Percentiles rank a stretch among this genome's conserved stretches.
phyloP scores from a whole-genome alignment of 2,329 filamentous ascomycete genomes.

The Colletotrichum horii region DNA sequence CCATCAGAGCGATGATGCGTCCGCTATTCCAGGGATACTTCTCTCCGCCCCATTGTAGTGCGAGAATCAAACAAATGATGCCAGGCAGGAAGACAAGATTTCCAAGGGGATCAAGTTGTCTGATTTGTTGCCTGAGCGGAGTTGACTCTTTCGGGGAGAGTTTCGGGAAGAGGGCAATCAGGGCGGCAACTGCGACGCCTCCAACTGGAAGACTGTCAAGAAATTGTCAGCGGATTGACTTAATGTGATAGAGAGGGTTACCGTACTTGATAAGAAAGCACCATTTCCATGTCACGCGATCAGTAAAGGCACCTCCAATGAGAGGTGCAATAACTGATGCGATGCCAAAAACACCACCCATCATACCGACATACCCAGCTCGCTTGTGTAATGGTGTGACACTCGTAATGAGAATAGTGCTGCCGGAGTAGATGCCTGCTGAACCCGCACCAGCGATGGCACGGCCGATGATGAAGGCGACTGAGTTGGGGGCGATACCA shows the following conservation, averaged over 20 bases:
- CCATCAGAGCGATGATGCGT: conserved; percentile 40
- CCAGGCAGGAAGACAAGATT: conserved; percentile 53
- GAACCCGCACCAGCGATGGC: conserved; percentile 56
- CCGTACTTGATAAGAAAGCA: conserved; percentile 43
- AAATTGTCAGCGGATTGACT: background rate
- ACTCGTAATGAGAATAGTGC: conserved; percentile 55
- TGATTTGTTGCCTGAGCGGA: conserved; percentile 33
- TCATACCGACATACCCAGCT: conserved; percentile 39
- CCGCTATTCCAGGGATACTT: conserved; percentile 54
- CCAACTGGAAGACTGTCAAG: background rate
- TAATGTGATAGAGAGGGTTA: background rate
- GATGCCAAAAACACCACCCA: conserved; percentile 49
- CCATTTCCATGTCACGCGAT: conserved; percentile 41
- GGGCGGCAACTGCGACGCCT: background rate
- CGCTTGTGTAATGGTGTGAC: conserved; percentile 34
- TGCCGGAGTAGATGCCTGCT: conserved; percentile 54
- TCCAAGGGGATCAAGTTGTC: conserved; percentile 50
- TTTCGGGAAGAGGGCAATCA: background rate
- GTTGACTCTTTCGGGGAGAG: conserved; percentile 38
- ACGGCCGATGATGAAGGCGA: conserved; percentile 56
- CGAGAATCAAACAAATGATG: conserved; percentile 57
- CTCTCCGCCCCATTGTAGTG: conserved; percentile 61
- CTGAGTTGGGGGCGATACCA: conserved; percentile 48
- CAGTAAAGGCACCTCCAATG: conserved; percentile 38
- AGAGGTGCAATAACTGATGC: conserved; percentile 39